phyloP scores from a whole-genome alignment of 2,329 filamentous ascomycete species.

The Trichoderma sp. region DNA sequence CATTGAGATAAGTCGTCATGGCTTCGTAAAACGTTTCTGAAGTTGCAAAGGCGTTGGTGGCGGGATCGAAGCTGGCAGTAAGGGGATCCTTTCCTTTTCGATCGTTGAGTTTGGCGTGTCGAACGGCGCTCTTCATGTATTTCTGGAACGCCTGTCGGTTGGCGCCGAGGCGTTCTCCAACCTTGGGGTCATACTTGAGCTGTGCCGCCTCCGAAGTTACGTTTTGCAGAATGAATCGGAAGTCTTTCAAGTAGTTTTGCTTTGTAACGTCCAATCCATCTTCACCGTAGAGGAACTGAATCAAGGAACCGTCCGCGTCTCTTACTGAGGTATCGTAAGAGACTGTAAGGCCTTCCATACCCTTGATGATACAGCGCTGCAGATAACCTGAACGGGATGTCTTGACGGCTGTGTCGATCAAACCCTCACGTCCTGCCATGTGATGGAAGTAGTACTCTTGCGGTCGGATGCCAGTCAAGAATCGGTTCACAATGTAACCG shows the following conservation, averaged over 20 bases:
- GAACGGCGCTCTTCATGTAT: constrained; percentile 80
- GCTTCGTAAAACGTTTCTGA: constrained; percentile 81
- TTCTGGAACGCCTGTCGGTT: constrained; percentile 65
- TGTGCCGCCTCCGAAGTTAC: constrained; percentile 76
- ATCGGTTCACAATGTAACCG: constrained; percentile 92
- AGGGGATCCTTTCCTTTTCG: constrained; percentile 72
- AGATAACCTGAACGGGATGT: constrained; percentile 96
- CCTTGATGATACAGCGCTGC: constrained; percentile 96
- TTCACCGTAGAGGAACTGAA: constrained; percentile 96
- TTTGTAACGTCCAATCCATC: constrained; percentile 94
- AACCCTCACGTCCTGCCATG: constrained; percentile 97
- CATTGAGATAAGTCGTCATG: constrained; percentile 75
- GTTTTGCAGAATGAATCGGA: constrained; percentile 87
- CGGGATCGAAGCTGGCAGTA: constrained; percentile 70
- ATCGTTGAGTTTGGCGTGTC: constrained; percentile 62
- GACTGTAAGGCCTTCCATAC: constrained; percentile 92
- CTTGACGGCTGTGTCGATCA: constrained; percentile 99
- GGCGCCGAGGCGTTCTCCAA: constrained; percentile 48
- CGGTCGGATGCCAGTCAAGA: constrained; percentile 94
- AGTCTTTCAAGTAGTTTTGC: constrained; percentile 86
- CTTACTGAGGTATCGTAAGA: constrained; percentile 93
- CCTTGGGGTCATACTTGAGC: constrained; percentile 64
- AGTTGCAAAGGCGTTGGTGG: constrained; percentile 77
- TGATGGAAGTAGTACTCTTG: constrained; percentile 99
- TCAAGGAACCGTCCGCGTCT: constrained; percentile 87